phyloP scores from a whole-genome alignment of 2,329 filamentous ascomycete species.

The Knoxdaviesia proteae region DNA sequence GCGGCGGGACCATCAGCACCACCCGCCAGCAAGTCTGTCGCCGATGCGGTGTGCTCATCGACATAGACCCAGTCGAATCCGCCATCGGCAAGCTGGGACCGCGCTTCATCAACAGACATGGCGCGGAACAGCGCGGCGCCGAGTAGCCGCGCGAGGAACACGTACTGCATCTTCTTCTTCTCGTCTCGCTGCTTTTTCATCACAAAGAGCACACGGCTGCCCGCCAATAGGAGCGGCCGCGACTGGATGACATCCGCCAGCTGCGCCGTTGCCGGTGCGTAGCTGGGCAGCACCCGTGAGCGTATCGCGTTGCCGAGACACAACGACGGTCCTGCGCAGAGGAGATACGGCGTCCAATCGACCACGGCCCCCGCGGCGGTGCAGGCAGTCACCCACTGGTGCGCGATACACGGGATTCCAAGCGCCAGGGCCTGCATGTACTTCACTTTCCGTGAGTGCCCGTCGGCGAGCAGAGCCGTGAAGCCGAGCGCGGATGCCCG shows the following conservation, averaged over 20 bases:
- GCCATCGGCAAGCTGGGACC: conserved; percentile 26
- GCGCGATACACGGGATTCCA: conserved; percentile 66
- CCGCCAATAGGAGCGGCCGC: conserved; percentile 42
- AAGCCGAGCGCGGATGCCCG: conserved; percentile 43
- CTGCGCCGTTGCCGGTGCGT: conserved; percentile 32
- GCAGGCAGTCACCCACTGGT: conserved; percentile 62
- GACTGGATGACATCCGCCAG: conserved; percentile 34
- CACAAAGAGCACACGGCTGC: conserved; percentile 51
- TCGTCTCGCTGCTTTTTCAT: conserved; percentile 40
- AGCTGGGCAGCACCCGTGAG: conserved; percentile 47
- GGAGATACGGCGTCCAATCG: conserved; percentile 61
- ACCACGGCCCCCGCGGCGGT: conserved; percentile 38
- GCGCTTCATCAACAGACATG: conserved; percentile 43
- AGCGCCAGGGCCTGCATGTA: conserved; percentile 89
- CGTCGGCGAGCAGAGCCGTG: conserved; percentile 67
- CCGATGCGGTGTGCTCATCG: conserved; percentile 39
- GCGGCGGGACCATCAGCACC: conserved; percentile 7
- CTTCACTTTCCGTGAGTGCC: conserved; percentile 69
- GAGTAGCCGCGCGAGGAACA: conserved; percentile 61
- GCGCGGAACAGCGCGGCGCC: conserved; percentile 53
- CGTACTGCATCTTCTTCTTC: conserved; percentile 47
- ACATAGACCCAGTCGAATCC: conserved; percentile 65
- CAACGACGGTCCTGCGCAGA: conserved; percentile 64
- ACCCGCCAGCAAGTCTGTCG: conserved; percentile 23
- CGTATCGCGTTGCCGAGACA: conserved; percentile 58